phyloP scores from a whole-genome alignment of 371 early-diverging fungal species.

The Rhizopus sp. region DNA sequence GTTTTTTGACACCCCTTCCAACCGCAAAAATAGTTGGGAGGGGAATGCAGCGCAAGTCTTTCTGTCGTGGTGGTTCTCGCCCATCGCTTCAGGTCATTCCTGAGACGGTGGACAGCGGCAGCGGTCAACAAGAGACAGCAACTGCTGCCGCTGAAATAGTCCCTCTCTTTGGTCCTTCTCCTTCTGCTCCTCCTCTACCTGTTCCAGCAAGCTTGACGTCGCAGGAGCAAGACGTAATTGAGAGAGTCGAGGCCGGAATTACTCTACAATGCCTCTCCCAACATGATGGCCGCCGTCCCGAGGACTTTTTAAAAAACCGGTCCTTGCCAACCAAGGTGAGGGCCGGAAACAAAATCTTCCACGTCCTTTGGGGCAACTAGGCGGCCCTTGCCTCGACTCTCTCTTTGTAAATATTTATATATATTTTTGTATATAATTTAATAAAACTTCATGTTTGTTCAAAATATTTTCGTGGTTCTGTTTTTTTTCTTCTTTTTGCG shows the following conservation, averaged over 20 bases:
- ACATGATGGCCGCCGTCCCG: conserved; percentile 57
- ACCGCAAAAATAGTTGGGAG: no score
- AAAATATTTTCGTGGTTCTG: no score
- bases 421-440: no score
- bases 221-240: conserved; percentile 42
- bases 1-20: no score
- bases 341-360: conserved; percentile 29
- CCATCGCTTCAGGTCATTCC: no score
- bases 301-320: conserved; percentile 17
- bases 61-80: no score
- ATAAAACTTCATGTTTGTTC: no score
- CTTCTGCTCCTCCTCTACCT: conserved; percentile 7
- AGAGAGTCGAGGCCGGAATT: conserved; percentile 56
- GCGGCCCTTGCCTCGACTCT: background rate
- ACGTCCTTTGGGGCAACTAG: conserved; percentile 24
- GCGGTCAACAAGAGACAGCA: conserved; percentile 2
- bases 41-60: no score
- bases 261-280: conserved; percentile 55
- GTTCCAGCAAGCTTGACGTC: conserved; percentile 9
- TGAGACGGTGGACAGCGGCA: background rate
- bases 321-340: conserved; percentile 27
- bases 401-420: background rate
- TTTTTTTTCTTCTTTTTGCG: no score
- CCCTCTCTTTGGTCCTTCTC: conserved; percentile 4
- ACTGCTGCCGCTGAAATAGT: no score